phyloP scores from a whole-genome alignment of 345 rosid genomes.

The Gynandropsis gynandra region DNA sequence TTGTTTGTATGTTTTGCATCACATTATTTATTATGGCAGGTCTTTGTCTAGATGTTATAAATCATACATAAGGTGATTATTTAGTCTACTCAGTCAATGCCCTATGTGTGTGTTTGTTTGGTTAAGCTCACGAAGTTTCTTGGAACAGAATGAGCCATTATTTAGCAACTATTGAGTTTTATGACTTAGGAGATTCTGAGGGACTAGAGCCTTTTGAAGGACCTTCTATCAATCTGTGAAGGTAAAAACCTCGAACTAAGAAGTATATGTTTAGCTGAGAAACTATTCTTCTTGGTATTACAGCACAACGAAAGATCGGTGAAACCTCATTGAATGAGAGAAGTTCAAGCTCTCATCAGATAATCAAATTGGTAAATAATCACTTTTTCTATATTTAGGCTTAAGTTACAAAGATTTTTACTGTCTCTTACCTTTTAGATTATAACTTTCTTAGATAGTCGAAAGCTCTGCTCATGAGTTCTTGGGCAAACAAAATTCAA shows the following conservation, averaged over 20 bases:
- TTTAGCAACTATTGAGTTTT: too few species aligned
- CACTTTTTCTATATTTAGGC: conserved; percentile 16
- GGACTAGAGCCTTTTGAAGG: conserved; percentile 81
- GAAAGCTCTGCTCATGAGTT: conserved; percentile 97
- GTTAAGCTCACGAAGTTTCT: too few species aligned
- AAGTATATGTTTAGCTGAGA: conserved; percentile 6
- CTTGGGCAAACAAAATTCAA: conserved; percentile 82
- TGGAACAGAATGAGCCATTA: too few species aligned
- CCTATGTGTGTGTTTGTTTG: too few species aligned
- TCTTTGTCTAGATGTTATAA: too few species aligned
- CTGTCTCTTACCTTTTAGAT: conserved; percentile 4
- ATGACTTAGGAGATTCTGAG: conserved; percentile 62
- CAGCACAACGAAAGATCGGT: conserved; percentile 91
- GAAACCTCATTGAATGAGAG: conserved; percentile 87
- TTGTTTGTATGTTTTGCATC: too few species aligned
- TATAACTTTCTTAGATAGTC: conserved; percentile 47
- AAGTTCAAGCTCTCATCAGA: conserved; percentile 99
- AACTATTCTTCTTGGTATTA: conserved; percentile 18
- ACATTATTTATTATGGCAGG: too few species aligned
- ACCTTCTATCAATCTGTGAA: conserved; percentile 85
- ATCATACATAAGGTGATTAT: too few species aligned
- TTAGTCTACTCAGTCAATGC: too few species aligned
- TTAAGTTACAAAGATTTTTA: conserved; percentile 1
- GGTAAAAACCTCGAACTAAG: conserved; percentile 38
- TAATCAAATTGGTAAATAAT: conserved; percentile 69